Evolutionary conservation across 805 yeast species (phyloP).

Genomic region (Candida saitoana): DNA sequence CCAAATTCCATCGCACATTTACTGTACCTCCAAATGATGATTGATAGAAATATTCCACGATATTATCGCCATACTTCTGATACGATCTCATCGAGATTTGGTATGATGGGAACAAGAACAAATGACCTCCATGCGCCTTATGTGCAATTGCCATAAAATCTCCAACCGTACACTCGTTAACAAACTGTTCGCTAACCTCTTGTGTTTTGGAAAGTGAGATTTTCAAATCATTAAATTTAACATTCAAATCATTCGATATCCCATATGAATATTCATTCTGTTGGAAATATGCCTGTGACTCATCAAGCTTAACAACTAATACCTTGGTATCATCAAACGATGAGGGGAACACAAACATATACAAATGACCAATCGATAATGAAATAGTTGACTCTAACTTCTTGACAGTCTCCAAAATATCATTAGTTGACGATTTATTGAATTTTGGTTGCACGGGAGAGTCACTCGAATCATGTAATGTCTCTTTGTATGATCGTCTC

Average conservation of each 20-base stretch:
- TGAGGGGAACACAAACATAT: conserved; percentile 75
- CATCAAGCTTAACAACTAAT: conserved; percentile 55
- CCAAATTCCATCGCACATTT: conserved; percentile 90
- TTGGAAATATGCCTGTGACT: conserved; percentile 49
- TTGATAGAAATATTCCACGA: conserved; percentile 62
- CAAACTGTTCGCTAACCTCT: conserved; percentile 47
- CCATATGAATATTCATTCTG: conserved; percentile 44
- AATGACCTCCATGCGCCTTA: conserved; percentile 71
- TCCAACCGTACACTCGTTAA: conserved; percentile 44
- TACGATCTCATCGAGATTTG: conserved; percentile 70
- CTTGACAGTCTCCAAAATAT: conserved; percentile 29
- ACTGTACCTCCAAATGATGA: conserved; percentile 86
- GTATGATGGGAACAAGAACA: conserved; percentile 75
- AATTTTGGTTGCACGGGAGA: conserved; percentile 2
- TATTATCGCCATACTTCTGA: conserved; percentile 49
- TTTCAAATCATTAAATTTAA: conserved; percentile 58
- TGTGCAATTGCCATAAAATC: conserved; percentile 54
- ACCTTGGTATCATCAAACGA: conserved; percentile 76
- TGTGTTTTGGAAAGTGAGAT: conserved; percentile 64
- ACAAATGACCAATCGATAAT: conserved; percentile 52
- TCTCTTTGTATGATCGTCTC: conserved; percentile 68
- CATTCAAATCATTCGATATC: conserved; percentile 53
- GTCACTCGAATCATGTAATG: conserved; percentile 52
- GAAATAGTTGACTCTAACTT: conserved; percentile 65
- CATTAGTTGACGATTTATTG: conserved; percentile 3